Percentiles rank a stretch among this genome's conserved stretches.
These are phyloP conservation scores for Epithele typhae DNA, from an alignment of 768 basidiomycete species.

Conservation along the genomic window DNA sequence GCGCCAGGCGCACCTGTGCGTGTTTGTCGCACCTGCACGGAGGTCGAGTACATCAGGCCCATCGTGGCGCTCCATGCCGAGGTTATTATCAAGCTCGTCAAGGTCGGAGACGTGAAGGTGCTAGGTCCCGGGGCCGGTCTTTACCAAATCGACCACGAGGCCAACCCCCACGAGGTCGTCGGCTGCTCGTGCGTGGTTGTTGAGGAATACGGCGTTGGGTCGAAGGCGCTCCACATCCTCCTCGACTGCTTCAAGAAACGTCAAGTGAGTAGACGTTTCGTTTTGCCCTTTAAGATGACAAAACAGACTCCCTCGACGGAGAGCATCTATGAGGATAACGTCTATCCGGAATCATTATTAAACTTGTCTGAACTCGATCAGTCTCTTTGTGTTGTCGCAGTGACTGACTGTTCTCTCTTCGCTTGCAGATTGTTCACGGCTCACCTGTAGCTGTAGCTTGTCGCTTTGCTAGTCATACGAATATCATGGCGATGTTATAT, in stretches of 20 bases:
- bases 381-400: no score
- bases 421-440: constrained; percentile 13
- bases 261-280: constrained; percentile 32
- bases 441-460: constrained; percentile 17
- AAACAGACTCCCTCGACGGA: constrained; percentile 92
- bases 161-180: constrained; percentile 95
- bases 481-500: constrained; percentile 13
- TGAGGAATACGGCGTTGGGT: constrained; percentile 95
- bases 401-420: no score
- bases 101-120: constrained; percentile 96
- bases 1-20: constrained; percentile 97
- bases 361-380: constrained; percentile 70
- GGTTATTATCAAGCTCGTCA: constrained; percentile 99
- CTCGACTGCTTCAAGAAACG: constrained; percentile 97
- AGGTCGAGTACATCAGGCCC: constrained; percentile 99
- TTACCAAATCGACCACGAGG: constrained; percentile 99
- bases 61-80: constrained; percentile 99
- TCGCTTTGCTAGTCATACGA: constrained; percentile 2
- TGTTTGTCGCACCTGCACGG: constrained; percentile 97
- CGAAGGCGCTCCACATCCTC: constrained; percentile 91
- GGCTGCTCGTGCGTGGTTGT: constrained; percentile 94
- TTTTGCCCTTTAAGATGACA: constrained; percentile 58
- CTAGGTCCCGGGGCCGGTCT: constrained; percentile 98
- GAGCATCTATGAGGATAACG: constrained; percentile 59
- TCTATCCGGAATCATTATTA: constrained; percentile 89